Evolutionary conservation across 331 rosid species (phyloP).

Genomic region (Quercus lobata): DNA sequence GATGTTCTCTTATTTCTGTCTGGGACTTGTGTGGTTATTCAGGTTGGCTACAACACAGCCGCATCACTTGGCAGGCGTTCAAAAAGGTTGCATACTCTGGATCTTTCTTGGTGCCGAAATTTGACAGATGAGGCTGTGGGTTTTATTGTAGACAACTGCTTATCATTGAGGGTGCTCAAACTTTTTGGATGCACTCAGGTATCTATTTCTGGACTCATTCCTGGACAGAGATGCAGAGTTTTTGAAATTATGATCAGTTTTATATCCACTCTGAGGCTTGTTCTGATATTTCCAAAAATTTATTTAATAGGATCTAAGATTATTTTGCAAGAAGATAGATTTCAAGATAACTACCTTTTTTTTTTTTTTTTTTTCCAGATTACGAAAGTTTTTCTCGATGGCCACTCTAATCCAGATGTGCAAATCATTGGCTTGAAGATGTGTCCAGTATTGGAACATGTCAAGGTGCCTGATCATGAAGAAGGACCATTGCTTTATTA

Average conservation of each 20-base stretch:
- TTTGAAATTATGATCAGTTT: neutral
- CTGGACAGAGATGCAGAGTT: neutral
- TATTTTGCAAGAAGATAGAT: neutral
- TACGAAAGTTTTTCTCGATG: conserved; percentile 54
- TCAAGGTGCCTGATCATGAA: conserved; percentile 24
- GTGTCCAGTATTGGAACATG: conserved; percentile 44
- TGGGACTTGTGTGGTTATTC: conserved; percentile 21
- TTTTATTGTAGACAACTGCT: conserved; percentile 74
- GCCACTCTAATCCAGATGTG: conserved; percentile 56
- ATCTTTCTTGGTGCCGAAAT: conserved; percentile 83
- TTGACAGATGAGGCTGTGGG: conserved; percentile 65
- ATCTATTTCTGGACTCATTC: neutral
- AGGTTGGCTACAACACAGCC: conserved; percentile 67
- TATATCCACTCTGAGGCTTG: neutral
- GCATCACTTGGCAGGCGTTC: conserved; percentile 52
- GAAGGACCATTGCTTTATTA: conserved; percentile 40
- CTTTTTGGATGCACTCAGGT: conserved; percentile 93
- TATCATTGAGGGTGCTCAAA: conserved; percentile 58
- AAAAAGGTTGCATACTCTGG: conserved; percentile 59
- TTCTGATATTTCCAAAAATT: neutral
- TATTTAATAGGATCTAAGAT: neutral
- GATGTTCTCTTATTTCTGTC: conserved; percentile 15
- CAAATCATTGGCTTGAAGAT: conserved; percentile 54
- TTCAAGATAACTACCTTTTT: neutral
- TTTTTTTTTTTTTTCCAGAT: conserved; percentile 39